Evolutionary conservation across 108 stramenopile genomes (phyloP), one percentile per base, ranked within the genome.

Genomic region (Skeletonema costatum): DNA sequence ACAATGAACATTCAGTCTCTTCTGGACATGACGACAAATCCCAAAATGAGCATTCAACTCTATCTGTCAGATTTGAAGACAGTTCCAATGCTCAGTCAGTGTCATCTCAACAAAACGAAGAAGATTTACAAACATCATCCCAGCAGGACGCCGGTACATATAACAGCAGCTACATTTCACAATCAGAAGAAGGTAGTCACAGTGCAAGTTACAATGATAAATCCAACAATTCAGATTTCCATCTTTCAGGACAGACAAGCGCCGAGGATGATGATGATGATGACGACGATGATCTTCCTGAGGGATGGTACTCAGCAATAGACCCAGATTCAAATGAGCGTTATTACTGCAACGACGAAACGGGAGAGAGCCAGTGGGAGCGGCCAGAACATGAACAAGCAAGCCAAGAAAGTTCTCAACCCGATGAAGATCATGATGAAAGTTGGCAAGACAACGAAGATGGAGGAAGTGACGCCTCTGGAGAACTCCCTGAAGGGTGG

Each of bases 401-500:
- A n/a, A 64, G 63, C 63, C 63, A 64, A 41, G 35, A 17, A 13
- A 64, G 63, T 51, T 64, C 46, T 51, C 63, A 64, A 48, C 48
- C 8, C 12, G 32, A 16, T 17, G n/a, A 44, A 53, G 21, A 64
- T 51, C 7, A 70, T 76, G 39, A 41, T 19, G 0, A 48, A 61
- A 35, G 39, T 21, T 70, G 3, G 38, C 14, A 64, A 25, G 67
- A 14, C 32, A 36, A 50, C 2, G 32, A 38, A 12, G 56, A 64
- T 32, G 62, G 50, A 16, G 62, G 50, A 16, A 42, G 36, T 16
- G 62, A 44, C 10, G 64, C 10, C 25, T 9, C 25, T 25, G 53
- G 53, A 56, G 58, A 71, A 31, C 78, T 92, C 39, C 91, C 93
- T 4, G 66, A 70, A 33, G 88, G 88, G 13, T 95, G 94, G 94